phyloP scores from a whole-genome alignment of 2,329 filamentous ascomycete genomes.

The Cladosporium sp. region DNA sequence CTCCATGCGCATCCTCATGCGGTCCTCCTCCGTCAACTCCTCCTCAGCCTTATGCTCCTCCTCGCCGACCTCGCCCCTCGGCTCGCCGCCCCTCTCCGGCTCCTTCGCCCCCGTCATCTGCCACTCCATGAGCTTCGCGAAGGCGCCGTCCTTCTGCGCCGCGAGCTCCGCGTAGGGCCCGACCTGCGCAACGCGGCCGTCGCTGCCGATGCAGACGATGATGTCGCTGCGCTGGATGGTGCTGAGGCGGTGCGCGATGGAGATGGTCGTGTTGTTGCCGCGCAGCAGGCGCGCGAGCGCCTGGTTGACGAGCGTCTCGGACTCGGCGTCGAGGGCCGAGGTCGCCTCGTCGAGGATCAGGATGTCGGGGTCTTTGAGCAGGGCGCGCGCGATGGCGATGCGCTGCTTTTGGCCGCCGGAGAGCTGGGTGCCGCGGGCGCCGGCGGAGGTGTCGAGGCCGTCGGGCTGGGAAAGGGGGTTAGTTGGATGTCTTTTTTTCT shows the following conservation, averaged over 20 bases:
- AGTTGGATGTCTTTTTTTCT: background rate
- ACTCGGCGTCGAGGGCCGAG: conserved; percentile 90
- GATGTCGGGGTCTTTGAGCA: conserved; percentile 95
- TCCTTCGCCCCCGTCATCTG: conserved; percentile 67
- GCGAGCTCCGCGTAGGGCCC: conserved; percentile 77
- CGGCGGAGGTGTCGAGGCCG: conserved; percentile 88
- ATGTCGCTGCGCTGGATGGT: conserved; percentile 94
- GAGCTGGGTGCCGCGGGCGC: conserved; percentile 84
- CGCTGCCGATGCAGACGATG: conserved; percentile 82
- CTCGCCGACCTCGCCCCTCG: conserved; percentile 32
- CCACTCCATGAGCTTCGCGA: conserved; percentile 97
- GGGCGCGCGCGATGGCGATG: conserved; percentile 89
- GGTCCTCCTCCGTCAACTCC: conserved; percentile 41
- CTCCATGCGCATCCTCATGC: conserved; percentile 41
- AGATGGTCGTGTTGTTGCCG: conserved; percentile 92
- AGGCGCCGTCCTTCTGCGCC: conserved; percentile 68
- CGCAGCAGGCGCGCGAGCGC: conserved; percentile 74
- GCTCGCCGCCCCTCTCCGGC: conserved; percentile 14
- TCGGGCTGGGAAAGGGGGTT: conserved; percentile 55
- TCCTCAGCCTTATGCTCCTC: conserved; percentile 17
- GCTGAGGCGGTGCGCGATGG: conserved; percentile 88
- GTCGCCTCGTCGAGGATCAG: conserved; percentile 93
- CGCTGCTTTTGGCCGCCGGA: conserved; percentile 96
- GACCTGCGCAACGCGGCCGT: conserved; percentile 85
- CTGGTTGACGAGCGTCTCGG: conserved; percentile 91